A percentile compares a stretch with the other conserved stretches of the same genome.
These are phyloP conservation scores for Globisporangium spiculum DNA, from an alignment of 352 stramenopile species.

Conservation along the genomic window DNA sequence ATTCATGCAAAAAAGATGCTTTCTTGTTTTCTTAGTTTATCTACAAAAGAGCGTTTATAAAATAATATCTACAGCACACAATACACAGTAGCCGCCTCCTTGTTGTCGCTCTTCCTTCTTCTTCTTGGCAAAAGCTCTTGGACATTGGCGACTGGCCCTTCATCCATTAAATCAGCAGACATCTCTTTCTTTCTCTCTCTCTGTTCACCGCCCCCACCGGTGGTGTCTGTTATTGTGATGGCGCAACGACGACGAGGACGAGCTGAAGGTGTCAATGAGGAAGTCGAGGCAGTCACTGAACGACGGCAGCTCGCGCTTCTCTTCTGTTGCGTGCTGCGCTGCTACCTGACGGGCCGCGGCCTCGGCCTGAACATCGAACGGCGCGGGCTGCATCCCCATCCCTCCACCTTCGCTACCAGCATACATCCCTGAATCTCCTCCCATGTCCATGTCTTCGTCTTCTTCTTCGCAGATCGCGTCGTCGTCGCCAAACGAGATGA, in stretches of 20 bases:
- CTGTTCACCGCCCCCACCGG: constrained; percentile 15
- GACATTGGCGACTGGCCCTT: neutral
- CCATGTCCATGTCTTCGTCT: neutral
- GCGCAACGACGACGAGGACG: constrained; percentile 3
- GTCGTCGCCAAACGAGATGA: constrained; percentile 14
- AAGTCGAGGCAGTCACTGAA: constrained; percentile 18
- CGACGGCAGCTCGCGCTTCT: constrained; percentile 16
- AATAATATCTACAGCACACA: neutral
- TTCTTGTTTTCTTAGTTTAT: neutral
- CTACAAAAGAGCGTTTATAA: neutral
- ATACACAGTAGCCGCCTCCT: neutral
- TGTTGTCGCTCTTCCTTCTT: neutral
- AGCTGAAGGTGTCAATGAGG: constrained; percentile 17
- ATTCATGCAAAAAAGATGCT: neutral
- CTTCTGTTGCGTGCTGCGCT: neutral
- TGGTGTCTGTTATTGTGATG: neutral
- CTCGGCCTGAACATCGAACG: constrained; percentile 10
- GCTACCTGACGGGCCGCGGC: constrained; percentile 1
- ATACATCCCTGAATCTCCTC: neutral
- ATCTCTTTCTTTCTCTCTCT: neutral
- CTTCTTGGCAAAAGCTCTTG: neutral
- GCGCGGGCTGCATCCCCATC: neutral
- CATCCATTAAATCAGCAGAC: neutral
- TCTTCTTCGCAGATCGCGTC: constrained; percentile 9
- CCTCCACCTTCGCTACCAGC: neutral